Evolutionary conservation across 352 stramenopile species (phyloP), one percentile per base, ranked within the genome.

Genomic region (Aphanomyces invadans): DNA sequence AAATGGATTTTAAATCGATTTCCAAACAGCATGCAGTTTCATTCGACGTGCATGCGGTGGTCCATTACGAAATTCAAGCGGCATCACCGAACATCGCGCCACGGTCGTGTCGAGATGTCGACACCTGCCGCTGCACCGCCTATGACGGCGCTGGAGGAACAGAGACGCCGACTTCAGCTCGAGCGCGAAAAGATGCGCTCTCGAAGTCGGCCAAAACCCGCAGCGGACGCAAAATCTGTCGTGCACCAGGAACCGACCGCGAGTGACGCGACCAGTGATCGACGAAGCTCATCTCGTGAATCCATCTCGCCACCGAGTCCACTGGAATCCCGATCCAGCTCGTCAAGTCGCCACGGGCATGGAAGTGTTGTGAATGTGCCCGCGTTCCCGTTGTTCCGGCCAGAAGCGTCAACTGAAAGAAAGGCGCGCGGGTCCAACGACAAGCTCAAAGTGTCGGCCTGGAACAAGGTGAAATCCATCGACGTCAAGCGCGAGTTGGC

Each of bases 131-230:
- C 29, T 19, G 23, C 36, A 28, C 33, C 21, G 26, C 10, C 39
- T 25, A 49, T 31, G 55, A 36, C 55, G 32, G 55, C 55, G 32
- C 55, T 64, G 17, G 55, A 64, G 33, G 15, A 28, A 23, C 55
- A 64, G 55, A 32, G 55, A 19, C 55, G 31, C 21, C 55, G 55
- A 21, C 36, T 64, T n/a, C 19, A 36, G 32, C 11, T 46, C 12
- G 55, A 64, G 39, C 55, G 55, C 10, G 55, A 64, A 19, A 64
- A 64, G 39, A 49, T 64, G 31, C 36, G 55, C 36, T 64, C 55
- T 21, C 19, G 26, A 46, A 46, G 32, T 25, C 49, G 38, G 55
- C 29, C 19, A 0, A n/a, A 52, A 52, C 12, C 19, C 4, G 12
- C 44, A 23, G 19, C 44, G 9, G 44, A n/a, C 21, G 19, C 44